A percentile compares a stretch with the other conserved stretches of the same genome.
Conservation (phyloP, 768 basidiomycete genomes). For the Lentinula raphanica region DNA sequence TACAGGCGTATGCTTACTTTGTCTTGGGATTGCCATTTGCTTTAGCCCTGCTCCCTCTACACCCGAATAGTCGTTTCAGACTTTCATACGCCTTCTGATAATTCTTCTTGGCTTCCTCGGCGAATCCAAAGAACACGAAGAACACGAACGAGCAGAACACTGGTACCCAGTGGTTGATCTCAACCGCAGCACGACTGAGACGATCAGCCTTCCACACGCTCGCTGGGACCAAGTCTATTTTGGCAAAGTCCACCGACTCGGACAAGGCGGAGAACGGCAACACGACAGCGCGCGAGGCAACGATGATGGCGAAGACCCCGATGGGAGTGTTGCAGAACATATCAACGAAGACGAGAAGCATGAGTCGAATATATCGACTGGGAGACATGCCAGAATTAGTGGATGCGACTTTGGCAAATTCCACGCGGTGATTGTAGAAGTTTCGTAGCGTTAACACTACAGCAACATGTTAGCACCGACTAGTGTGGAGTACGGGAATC, state of each 20-base stretch:
- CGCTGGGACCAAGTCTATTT: constrained; percentile 40
- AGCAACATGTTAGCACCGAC: not conserved
- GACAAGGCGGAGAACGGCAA: constrained; percentile 39
- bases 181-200: constrained; percentile 14
- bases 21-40: not conserved
- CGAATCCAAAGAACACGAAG: constrained; percentile 44
- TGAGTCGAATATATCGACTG: constrained; percentile 43
- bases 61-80: not conserved
- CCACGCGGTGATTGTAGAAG: not conserved
- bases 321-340: constrained; percentile 37
- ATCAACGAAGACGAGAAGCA: constrained; percentile 41
- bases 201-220: constrained; percentile 31
- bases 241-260: constrained; percentile 32
- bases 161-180: constrained; percentile 36
- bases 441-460: constrained; percentile 2
- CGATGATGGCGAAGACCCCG: constrained; percentile 27
- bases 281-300: constrained; percentile 18
- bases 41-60: not conserved
- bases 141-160: constrained; percentile 32
- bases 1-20: not conserved
- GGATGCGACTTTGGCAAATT: not conserved
- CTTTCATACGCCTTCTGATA: not conserved
- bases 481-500: not conserved
- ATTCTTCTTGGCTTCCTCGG: constrained; percentile 25
- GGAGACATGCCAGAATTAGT: constrained; percentile 22